A percentile compares a stretch with the other conserved stretches of the same genome.
These are phyloP conservation scores for Rhododendron ovatum DNA, from an alignment of 148 eudicot species.

Conservation along the genomic window DNA sequence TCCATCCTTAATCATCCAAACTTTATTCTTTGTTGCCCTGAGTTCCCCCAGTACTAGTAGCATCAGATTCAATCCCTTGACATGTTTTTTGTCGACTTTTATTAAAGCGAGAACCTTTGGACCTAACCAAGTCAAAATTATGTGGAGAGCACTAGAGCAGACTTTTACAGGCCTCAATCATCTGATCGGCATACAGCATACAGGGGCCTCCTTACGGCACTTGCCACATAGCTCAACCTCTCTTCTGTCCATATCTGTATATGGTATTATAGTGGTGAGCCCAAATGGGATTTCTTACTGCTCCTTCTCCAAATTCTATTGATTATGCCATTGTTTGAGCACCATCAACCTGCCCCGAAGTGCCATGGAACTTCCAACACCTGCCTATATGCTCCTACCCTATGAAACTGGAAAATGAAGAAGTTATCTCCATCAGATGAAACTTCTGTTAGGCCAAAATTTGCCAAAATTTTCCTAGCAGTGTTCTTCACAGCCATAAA, in stretches of 20 bases:
- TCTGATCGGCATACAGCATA: not conserved
- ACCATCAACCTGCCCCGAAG: no score
- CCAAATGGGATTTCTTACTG: not conserved
- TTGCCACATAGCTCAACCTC: not conserved
- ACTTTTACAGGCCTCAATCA: not conserved
- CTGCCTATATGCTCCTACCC: no score
- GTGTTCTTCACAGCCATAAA: not conserved
- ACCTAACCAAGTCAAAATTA: not conserved
- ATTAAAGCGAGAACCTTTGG: not conserved
- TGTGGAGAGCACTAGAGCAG: not conserved
- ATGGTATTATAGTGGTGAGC: not conserved
- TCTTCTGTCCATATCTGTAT: not conserved
- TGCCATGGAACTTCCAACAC: no score
- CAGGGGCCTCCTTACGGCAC: not conserved
- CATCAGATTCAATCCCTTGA: not conserved
- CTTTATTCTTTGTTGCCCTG: no score
- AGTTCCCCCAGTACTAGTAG: not conserved
- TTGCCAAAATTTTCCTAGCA: not conserved
- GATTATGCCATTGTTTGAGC: no score
- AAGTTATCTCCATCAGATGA: not conserved
- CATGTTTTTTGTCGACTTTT: not conserved
- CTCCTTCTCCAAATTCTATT: not conserved
- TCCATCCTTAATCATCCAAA: no score
- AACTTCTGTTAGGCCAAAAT: not conserved
- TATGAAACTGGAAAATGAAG: no score